These are phyloP conservation scores for Pichia sp. DNA, from an alignment of 1,139 yeast genomes.

Conservation along the genomic window DNA sequence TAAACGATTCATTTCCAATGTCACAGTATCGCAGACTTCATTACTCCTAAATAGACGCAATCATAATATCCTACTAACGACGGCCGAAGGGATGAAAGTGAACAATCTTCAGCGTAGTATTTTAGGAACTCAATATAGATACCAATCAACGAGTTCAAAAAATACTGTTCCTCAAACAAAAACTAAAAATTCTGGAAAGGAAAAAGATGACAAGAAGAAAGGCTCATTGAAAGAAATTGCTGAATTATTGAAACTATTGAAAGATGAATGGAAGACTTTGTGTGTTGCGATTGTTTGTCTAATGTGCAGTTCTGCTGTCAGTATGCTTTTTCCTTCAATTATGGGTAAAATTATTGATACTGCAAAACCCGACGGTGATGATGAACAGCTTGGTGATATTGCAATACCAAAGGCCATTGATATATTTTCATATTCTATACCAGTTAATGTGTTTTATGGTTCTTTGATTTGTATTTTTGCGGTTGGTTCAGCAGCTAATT, in stretches of 20 bases:
- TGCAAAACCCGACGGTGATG: conserved; percentile 37
- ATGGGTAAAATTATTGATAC: conserved; percentile 38
- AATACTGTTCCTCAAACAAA: too few species aligned
- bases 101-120: not conserved
- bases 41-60: too few species aligned
- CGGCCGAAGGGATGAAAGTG: too few species aligned
- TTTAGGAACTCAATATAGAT: not conserved
- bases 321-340: conserved; percentile 42
- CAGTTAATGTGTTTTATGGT: conserved; percentile 25
- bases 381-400: conserved; percentile 6
- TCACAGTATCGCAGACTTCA: too few species aligned
- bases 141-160: too few species aligned
- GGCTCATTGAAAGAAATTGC: conserved; percentile 26
- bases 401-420: conserved; percentile 18
- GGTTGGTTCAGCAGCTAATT: conserved; percentile 45
- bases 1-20: not conserved
- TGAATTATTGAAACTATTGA: conserved; percentile 26
- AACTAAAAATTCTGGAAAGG: not conserved
- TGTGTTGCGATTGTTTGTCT: conserved; percentile 26
- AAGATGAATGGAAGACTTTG: conserved; percentile 27
- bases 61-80: too few species aligned
- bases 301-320: conserved; percentile 31
- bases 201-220: conserved; percentile 10
- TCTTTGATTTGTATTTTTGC: conserved; percentile 35
- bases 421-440: conserved; percentile 21